phyloP scores from a whole-genome alignment of 148 eudicot species.

The Camellia japonica region DNA sequence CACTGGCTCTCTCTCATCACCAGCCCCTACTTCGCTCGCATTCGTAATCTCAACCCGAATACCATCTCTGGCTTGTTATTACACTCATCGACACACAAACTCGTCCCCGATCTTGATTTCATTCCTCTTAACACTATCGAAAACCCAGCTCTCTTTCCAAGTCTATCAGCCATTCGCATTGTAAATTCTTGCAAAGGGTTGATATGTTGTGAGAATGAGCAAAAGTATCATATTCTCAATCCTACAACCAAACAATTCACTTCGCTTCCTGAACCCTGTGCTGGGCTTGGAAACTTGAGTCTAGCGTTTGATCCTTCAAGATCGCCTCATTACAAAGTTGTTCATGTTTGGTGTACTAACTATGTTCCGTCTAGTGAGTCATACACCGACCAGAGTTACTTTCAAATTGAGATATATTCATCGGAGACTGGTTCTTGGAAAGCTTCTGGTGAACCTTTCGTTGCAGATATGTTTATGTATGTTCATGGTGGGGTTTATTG shows the following conservation, averaged over 20 bases:
- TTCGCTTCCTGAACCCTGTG: not conserved
- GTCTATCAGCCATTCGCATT: not conserved
- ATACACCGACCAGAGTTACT: not conserved
- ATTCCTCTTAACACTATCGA: not conserved
- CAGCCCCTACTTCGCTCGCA: not conserved
- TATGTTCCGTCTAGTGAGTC: not conserved
- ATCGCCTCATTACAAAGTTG: no score
- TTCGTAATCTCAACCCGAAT: not conserved
- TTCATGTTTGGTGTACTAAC: not conserved
- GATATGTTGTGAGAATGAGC: not conserved
- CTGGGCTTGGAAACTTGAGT: not conserved
- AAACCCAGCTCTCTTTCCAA: not conserved
- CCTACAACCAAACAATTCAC: slow-evolving; percentile 12
- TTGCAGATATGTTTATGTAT: no score
- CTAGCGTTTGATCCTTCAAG: slow-evolving; percentile 13
- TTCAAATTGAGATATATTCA: slow-evolving; percentile 13
- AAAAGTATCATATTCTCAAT: not conserved
- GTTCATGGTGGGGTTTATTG: slow-evolving; percentile 10
- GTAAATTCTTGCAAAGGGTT: slow-evolving; percentile 15
- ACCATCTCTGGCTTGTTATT: not conserved
- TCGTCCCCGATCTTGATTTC: not conserved
- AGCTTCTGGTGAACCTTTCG: not conserved
- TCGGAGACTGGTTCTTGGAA: slow-evolving; percentile 13
- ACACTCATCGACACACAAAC: not conserved
- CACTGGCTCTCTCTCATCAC: no score